phyloP scores from a whole-genome alignment of 345 rosid genomes.

The Linum usitatissimum region DNA sequence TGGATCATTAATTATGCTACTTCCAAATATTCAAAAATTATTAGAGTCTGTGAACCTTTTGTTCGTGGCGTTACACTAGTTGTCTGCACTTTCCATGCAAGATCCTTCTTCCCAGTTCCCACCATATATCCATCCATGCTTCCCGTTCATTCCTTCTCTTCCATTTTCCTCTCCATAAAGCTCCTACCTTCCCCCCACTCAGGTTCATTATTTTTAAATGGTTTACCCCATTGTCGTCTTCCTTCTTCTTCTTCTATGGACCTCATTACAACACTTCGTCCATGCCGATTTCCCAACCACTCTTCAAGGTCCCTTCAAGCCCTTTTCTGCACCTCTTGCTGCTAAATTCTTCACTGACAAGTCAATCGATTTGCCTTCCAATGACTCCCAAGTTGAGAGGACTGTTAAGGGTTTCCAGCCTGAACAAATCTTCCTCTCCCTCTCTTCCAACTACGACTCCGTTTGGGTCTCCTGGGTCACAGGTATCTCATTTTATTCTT shows the following conservation, averaged over 20 bases:
- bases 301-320: neutral
- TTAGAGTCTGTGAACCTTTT: no score
- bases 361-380: neutral
- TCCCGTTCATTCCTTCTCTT: no score
- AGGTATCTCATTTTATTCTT: neutral
- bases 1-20: no score
- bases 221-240: no score
- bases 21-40: no score
- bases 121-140: no score
- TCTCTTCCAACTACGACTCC: constrained; percentile 2
- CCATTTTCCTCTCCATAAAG: no score
- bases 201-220: no score
- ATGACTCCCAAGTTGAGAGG: neutral
- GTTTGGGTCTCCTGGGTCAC: constrained; percentile 6
- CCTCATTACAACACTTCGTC: neutral
- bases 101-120: no score
- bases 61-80: no score
- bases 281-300: constrained; percentile 1
- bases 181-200: no score
- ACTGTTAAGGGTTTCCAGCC: neutral
- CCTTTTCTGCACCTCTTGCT: neutral
- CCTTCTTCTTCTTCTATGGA: neutral
- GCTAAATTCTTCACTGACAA: neutral
- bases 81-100: no score
- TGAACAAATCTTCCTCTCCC: neutral